These are phyloP conservation scores for Lentinula boryana DNA, from an alignment of 768 basidiomycete genomes.

Conservation along the genomic window DNA sequence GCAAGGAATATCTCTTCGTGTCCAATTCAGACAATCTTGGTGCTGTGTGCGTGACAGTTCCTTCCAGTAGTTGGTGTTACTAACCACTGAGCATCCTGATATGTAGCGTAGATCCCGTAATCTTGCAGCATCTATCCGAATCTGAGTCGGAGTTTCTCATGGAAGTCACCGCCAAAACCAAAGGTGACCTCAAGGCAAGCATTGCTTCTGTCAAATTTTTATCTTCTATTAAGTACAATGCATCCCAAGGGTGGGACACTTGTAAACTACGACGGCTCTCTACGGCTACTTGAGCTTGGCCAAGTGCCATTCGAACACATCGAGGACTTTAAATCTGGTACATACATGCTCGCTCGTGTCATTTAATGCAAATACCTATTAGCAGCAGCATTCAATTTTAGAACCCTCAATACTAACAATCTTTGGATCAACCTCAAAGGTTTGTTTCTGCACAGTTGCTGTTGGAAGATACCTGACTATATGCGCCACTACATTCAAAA, in stretches of 20 bases:
- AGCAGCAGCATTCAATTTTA: constrained; percentile 73
- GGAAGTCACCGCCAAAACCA: constrained; percentile 97
- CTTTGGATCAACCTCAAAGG: constrained; percentile 74
- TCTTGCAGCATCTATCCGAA: constrained; percentile 82
- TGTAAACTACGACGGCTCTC: constrained; percentile 84
- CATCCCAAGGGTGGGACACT: constrained; percentile 55
- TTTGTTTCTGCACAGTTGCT: neutral
- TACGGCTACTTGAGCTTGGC: constrained; percentile 88
- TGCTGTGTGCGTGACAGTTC: constrained; percentile 55
- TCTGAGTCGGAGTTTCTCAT: constrained; percentile 81
- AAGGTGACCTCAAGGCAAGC: constrained; percentile 65
- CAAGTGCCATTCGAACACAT: constrained; percentile 92
- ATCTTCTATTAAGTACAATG: neutral
- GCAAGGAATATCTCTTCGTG: constrained; percentile 96
- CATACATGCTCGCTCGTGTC: constrained; percentile 4
- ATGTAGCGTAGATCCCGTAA: constrained; percentile 69
- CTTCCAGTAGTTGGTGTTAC: neutral
- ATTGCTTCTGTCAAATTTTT: neutral
- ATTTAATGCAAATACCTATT: constrained; percentile 1
- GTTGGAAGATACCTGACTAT: neutral
- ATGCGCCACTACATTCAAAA: neutral
- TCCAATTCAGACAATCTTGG: constrained; percentile 97
- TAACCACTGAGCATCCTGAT: neutral
- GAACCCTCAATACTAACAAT: constrained; percentile 89
- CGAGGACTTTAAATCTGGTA: constrained; percentile 90